Conservation (phyloP, 805 yeast species). For the Saccharomycopsis sp. region DNA sequence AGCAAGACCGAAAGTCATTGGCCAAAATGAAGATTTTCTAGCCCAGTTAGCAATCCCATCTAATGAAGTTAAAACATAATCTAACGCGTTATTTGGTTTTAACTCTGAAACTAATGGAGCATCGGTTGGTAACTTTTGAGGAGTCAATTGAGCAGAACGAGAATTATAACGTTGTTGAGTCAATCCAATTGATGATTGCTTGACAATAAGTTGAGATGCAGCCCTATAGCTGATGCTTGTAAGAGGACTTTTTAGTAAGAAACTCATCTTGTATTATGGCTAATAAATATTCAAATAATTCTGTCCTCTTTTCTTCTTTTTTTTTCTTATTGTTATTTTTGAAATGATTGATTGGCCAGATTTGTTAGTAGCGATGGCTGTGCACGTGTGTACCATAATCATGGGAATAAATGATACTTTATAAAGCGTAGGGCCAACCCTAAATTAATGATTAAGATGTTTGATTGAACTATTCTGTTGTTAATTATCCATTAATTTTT, state of each 20-base stretch:
- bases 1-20: slow-evolving; percentile 85
- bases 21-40: slow-evolving; percentile 88
- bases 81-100: slow-evolving; percentile 54
- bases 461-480: no score
- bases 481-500: slow-evolving; percentile 21
- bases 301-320: slow-evolving; percentile 5
- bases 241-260: slow-evolving; percentile 12
- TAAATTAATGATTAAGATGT: no score
- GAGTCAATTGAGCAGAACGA: slow-evolving; percentile 32
- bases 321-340: slow-evolving; percentile 9
- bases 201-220: slow-evolving; percentile 6
- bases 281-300: neutral
- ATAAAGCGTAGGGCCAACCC: no score
- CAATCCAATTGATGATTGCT: slow-evolving; percentile 11
- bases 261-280: slow-evolving; percentile 15
- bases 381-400: neutral
- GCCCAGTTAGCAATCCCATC: slow-evolving; percentile 88
- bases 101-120: slow-evolving; percentile 64
- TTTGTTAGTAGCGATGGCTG: neutral
- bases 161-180: slow-evolving; percentile 18
- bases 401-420: neutral
- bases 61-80: slow-evolving; percentile 74
- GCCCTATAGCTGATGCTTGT: slow-evolving; percentile 10
- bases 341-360: slow-evolving; percentile 12
- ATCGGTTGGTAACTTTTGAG: slow-evolving; percentile 53